Percentiles rank a stretch among this genome's conserved stretches.
Conservation (phyloP, 2,329 filamentous ascomycete genomes). For the Aspergillus hiratsukae region DNA sequence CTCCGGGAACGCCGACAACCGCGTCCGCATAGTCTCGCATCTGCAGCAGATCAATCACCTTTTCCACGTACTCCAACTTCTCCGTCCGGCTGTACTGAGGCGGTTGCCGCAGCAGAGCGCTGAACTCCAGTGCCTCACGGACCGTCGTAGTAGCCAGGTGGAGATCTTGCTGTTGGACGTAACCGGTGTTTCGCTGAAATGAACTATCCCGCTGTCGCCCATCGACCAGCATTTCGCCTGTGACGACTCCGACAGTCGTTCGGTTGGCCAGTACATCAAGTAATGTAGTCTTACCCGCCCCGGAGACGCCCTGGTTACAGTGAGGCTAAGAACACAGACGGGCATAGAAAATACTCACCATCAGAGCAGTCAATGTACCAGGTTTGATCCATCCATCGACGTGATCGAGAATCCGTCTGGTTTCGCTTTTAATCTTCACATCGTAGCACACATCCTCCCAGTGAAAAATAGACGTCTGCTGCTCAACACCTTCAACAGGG, state of each 20-base stretch:
- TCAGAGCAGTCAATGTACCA: conserved; percentile 76
- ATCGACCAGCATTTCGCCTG: conserved; percentile 74
- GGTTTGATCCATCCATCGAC: conserved; percentile 89
- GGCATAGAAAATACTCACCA: conserved; percentile 46
- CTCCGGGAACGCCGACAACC: conserved; percentile 78
- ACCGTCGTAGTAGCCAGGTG: conserved; percentile 77
- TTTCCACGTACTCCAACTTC: conserved; percentile 78
- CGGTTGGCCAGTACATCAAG: conserved; percentile 77
- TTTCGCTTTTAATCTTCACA: conserved; percentile 68
- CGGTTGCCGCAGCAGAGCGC: conserved; percentile 75
- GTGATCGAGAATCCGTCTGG: conserved; percentile 68
- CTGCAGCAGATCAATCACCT: conserved; percentile 80
- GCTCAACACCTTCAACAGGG: conserved; percentile 40
- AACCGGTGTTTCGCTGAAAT: conserved; percentile 25
- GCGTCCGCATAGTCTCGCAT: conserved; percentile 86
- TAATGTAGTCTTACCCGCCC: conserved; percentile 84
- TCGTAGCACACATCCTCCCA: conserved; percentile 78
- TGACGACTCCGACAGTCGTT: conserved; percentile 78
- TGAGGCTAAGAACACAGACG: too few species aligned
- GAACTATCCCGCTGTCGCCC: conserved; percentile 59
- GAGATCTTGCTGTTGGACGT: conserved; percentile 67
- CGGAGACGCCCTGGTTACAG: conserved; percentile 59
- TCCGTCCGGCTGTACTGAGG: conserved; percentile 62
- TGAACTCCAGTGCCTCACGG: conserved; percentile 78
- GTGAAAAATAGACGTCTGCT: conserved; percentile 71